Evolutionary conservation across 2,329 filamentous ascomycete genomes (phyloP), one percentile per base, ranked within the genome.

Genomic region (Hypoxylon sp.): DNA sequence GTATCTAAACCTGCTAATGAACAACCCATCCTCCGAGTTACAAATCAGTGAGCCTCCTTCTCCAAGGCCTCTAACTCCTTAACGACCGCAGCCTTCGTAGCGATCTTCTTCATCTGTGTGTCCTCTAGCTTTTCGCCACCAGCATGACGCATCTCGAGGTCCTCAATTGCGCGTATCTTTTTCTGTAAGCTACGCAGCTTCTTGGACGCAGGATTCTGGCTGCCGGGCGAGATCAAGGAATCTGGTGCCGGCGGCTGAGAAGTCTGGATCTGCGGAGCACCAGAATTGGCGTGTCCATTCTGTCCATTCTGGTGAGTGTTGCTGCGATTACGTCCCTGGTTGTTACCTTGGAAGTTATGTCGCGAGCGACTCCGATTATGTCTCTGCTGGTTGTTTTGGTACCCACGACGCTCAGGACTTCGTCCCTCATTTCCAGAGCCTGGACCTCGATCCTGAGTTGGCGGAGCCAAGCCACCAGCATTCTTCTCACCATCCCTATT

Each of bases 31-130:
- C 14, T 33, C 31, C 44, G 19, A 11, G 22, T 35, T 50, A 10
- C 33, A 42, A 60, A 60, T 70, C 39, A 68, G 52, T 68, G 68
- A 39, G 52, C 67, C 67, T 81, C 80, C 72, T 78, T 82, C 74
- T 81, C 83, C 59, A 94, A 79, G 6, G 80, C 83, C 51, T 92
- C 88, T 66, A 99, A 83, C 83, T 99, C 96, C 82, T 92, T 93
- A 69, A 94, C 86, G 65, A 99, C 95, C 14, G 87, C 82, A 53
- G 90, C 85, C 84, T 98, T 97, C 22, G 94, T 98, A 62, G 89
- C 88, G 75, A 99, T 99, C 88, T 99, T 99, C 87, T 97, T 97
- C 81, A 99, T 90, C 83, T 99, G 96, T 33, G 96, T 99, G 78
- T 98, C 95, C 83, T 99, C 96, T 67, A 99, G 84, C 86, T 98